Evolutionary conservation across 805 yeast genomes (phyloP), one percentile per base, ranked within the genome.

Genomic region (Hemisphaericaspora nanyangensis): DNA sequence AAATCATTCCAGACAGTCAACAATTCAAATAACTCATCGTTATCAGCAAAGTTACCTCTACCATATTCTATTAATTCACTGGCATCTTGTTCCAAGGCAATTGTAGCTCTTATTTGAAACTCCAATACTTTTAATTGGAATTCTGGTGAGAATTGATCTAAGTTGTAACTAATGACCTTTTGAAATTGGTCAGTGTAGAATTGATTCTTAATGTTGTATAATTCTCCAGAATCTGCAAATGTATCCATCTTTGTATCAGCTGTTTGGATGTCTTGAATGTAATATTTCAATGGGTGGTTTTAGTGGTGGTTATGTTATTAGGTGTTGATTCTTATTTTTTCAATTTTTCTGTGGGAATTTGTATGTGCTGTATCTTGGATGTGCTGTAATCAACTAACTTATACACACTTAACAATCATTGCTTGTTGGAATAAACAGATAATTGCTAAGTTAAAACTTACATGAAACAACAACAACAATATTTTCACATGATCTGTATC

Each of bases 121-220:
- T 63, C 70, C 43, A 66, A 49, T n/a, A 61, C 72, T 42, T 65
- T 64, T 33, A 64, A 45, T 45, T 61, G 70, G 35, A 53, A 56
- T 45, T 51, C 71, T 5, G 41, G 56, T 16, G 69, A 57, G 45
- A 67, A 70, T 36, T 63, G 73, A 6, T 61, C 67, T 25, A 65
- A 40, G 27, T 55, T 31, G 37, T 70, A 66, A 5, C 63, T 54
- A 33, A 63, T 49, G 3, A 75, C 77, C 48, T 70, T 65, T 10
- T 61, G 52, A 53, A 70, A 76, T 50, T 78, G 80, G 35, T 80
- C 79, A 10, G 83, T 75, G 57, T 74, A 80, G 61, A 78, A 81
- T 42, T 75, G 76, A 51, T 77, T 81, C 47, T 77, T 72, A 18
- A 80, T 57, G 13, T 68, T 70, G 57, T 70, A 80, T 27, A 76